Percentiles rank a stretch among this genome's conserved stretches.
Evolutionary conservation across 441 rosid genomes (phyloP).

Genomic region (Croton setiger): DNA sequence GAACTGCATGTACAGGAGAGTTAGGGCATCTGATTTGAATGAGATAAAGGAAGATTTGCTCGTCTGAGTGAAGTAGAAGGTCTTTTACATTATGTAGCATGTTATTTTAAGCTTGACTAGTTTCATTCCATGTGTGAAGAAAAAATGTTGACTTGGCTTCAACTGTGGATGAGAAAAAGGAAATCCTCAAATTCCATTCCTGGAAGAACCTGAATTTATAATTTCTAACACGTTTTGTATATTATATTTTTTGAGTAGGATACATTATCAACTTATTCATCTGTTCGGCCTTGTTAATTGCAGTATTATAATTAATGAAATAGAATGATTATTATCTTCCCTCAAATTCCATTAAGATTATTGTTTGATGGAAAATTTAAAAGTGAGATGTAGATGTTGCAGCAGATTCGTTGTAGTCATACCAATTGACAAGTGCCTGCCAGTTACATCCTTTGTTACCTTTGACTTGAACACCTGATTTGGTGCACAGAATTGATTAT

Average conservation of each 20-base stretch:
- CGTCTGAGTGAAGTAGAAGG: neutral
- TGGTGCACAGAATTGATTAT: conserved; percentile 1
- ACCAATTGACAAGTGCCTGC: neutral
- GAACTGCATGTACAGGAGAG: neutral
- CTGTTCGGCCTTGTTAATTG: neutral
- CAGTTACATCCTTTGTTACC: neutral
- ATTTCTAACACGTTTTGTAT: neutral
- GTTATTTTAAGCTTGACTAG: too few relatives aligned
- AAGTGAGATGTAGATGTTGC: neutral
- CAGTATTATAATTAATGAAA: neutral
- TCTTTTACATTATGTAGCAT: neutral
- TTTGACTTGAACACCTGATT: neutral
- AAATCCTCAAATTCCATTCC: too few relatives aligned
- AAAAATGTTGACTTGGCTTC: too few relatives aligned
- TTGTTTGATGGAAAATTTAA: neutral
- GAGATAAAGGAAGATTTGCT: neutral
- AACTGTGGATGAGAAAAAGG: too few relatives aligned
- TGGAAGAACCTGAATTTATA: neutral
- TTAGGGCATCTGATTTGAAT: neutral
- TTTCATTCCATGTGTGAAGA: neutral
- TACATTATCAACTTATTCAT: neutral
- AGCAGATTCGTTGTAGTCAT: neutral
- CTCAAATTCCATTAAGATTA: neutral
- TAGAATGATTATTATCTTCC: neutral
- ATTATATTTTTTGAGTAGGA: neutral